phyloP scores from a whole-genome alignment of 73 alveolate genomes.

The Breviolum minutum region DNA sequence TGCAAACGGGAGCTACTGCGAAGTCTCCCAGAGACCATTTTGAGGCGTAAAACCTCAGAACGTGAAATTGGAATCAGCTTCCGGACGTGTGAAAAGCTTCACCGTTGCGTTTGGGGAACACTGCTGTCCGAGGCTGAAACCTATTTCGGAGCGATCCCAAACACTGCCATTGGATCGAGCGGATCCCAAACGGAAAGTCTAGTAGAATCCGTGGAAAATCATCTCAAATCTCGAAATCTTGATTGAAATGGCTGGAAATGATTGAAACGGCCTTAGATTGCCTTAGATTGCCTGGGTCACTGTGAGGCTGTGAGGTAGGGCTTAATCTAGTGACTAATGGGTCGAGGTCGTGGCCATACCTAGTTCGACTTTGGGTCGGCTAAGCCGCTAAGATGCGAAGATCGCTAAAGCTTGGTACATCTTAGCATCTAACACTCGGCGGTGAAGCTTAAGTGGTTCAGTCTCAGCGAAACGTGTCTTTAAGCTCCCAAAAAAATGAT shows the following conservation, averaged over 20 bases:
- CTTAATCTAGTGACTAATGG: background rate
- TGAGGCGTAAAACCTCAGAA: background rate
- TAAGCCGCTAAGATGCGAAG: no score
- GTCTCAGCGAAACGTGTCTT: background rate
- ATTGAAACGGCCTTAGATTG: no score
- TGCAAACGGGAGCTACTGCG: constrained; percentile 1
- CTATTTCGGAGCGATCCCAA: background rate
- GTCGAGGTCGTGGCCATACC: background rate
- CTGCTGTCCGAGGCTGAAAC: no score
- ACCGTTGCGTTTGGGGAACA: no score
- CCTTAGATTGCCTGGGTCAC: no score
- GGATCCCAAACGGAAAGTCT: background rate
- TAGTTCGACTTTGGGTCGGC: background rate
- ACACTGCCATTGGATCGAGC: background rate
- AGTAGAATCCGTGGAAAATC: background rate
- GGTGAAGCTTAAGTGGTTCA: background rate
- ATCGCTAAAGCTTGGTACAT: background rate
- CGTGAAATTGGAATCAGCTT: background rate
- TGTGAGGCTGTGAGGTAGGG: no score
- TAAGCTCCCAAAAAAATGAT: no score
- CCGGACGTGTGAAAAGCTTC: no score
- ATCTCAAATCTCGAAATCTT: no score
- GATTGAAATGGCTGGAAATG: no score
- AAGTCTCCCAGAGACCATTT: constrained; percentile 6
- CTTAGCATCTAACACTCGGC: background rate